Conservation (phyloP, 164 flowering plant species). For the Echeveria elegans region DNA sequence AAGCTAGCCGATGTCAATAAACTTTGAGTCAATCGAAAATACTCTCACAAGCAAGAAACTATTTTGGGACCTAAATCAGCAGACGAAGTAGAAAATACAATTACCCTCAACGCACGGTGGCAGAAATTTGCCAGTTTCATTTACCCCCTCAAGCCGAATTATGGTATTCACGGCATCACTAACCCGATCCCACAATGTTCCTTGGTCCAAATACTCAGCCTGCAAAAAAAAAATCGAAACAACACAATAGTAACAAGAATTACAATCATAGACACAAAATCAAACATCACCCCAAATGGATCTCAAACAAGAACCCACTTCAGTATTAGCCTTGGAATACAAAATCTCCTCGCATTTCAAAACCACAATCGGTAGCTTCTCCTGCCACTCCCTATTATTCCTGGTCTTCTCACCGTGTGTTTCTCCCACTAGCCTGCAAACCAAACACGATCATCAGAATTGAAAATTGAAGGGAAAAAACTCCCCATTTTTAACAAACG, state of each 20-base stretch:
- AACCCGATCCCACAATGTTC: constrained; percentile 69
- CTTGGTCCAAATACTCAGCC: constrained; percentile 73
- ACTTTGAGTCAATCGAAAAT: background rate
- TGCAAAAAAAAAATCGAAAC: constrained; percentile 24
- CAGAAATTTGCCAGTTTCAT: constrained; percentile 68
- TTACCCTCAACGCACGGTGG: constrained; percentile 97
- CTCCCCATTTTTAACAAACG: background rate
- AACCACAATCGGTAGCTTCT: constrained; percentile 82
- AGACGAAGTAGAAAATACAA: background rate
- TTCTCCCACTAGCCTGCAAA: constrained; percentile 55
- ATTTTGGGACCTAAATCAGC: too few species aligned
- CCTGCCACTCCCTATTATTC: constrained; percentile 92
- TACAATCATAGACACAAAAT: background rate
- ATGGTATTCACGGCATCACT: constrained; percentile 83
- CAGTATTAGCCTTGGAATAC: constrained; percentile 97
- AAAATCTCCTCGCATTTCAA: constrained; percentile 91
- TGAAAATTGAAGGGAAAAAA: background rate
- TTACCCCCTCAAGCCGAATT: constrained; percentile 68
- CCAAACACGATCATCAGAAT: constrained; percentile 22
- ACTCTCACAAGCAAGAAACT: background rate
- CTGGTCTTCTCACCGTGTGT: constrained; percentile 53
- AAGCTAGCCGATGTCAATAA: background rate
- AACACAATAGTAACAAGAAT: background rate
- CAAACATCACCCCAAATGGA: background rate
- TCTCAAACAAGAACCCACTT: constrained; percentile 44